Evolutionary conservation across 768 basidiomycete species (phyloP), one percentile per base, ranked within the genome.

Genomic region (Xerocomus spinulosus): DNA sequence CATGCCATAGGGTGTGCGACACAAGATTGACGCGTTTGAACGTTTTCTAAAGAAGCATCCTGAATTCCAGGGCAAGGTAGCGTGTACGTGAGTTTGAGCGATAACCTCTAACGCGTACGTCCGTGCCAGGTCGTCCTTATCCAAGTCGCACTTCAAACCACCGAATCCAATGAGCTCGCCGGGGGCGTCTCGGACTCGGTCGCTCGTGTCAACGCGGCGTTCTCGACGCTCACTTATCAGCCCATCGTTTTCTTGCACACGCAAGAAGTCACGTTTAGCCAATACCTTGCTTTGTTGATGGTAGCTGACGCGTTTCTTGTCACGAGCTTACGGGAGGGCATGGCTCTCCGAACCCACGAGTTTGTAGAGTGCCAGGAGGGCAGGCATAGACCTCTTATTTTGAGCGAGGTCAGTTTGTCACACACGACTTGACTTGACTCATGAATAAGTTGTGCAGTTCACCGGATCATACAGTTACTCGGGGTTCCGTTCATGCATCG

Each of bases 281-380:
- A 92, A 60, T 93, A 93, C 61, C 74, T 93, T 18, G 90, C 86
- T 8, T 70, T 93, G 30, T 68, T 92, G 49, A 89, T 76, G 10
- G 82, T 87, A 6, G 91, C 87, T 4, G 91, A 92, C 64, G 87
- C 85, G 33, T 92, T 93, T 68, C 71, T 92, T 54, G 84, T 90
- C 18, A 87, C 87, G 5, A 87, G 85, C 62, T 69, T 93, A 65
- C 73, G 91, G 3, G 91, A 93, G 65, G 91, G 91, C 0, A 92
- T 93, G 91, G 89, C 89, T 9, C 67, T 92, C 14, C 64, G 77
- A 38, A 83, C 84, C 2, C 87, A 90, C 60, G 87, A 91, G 63
- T 91, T 80, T 59, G 87, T 93, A 10, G 87, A 89, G 64, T 92
- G 88, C 58, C 91, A 92, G 62, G 84, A 87, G 58, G 81, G 54